Conservation (phyloP, 2,329 filamentous ascomycete species). For the Ascocoryne sarcoides region DNA sequence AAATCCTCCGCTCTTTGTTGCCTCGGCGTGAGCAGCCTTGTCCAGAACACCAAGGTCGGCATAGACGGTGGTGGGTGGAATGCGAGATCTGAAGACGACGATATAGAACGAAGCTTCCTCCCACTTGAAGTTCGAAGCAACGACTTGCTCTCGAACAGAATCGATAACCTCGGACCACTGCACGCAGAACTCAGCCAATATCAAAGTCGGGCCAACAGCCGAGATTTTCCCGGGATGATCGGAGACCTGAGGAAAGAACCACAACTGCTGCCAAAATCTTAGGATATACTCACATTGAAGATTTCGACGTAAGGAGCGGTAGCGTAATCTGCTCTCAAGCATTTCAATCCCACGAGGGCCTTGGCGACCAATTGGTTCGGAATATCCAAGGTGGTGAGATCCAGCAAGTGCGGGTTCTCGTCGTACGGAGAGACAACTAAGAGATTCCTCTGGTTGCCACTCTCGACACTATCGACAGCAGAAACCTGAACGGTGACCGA, state of each 20-base stretch:
- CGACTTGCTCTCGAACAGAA: conserved; percentile 44
- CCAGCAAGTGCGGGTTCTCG: conserved; percentile 59
- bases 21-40: conserved; percentile 71
- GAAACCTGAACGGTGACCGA: neutral
- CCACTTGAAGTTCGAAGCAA: conserved; percentile 44
- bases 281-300: conserved; percentile 48
- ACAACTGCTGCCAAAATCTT: no score
- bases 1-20: conserved; percentile 68
- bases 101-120: conserved; percentile 64
- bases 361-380: conserved; percentile 63
- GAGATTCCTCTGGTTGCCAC: conserved; percentile 21
- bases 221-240: neutral
- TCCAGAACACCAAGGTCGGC: conserved; percentile 65
- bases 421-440: conserved; percentile 72
- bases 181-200: conserved; percentile 2
- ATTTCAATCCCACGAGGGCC: conserved; percentile 57
- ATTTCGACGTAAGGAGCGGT: conserved; percentile 62
- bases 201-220: neutral
- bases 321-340: conserved; percentile 62
- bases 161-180: conserved; percentile 53
- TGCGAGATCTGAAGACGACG: conserved; percentile 70
- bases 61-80: conserved; percentile 59
- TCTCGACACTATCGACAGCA: neutral
- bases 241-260: no score
- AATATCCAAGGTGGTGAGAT: conserved; percentile 56